Evolutionary conservation across 345 rosid species (phyloP), one percentile per base, ranked within the genome.

Genomic region (Theobroma cacao): DNA sequence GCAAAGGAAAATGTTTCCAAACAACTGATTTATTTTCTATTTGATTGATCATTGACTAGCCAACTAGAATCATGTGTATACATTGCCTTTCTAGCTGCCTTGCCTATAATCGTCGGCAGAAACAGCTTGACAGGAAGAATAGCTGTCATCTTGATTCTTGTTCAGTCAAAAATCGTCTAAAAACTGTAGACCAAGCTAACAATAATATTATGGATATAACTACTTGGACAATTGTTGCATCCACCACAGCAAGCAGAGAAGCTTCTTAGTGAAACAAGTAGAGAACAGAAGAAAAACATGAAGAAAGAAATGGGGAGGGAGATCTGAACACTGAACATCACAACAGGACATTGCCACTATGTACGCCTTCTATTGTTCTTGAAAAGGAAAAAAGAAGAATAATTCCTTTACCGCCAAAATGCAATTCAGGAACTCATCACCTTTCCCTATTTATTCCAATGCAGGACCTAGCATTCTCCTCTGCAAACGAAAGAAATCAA

Each of bases 361-460:
- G 30, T 65, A 41, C 5, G 67, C 59, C 75, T 30, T 80, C 60
- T 68, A 74, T 74, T 74, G 73, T 65, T 77, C 77, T 26, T 36
- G 9, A 43, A 26, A 59, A 53, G 72, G 82, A 41, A 59, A 77
- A 41, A 75, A 33, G 74, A 78, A 76, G 77, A 81, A 81, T 68
- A 22, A 80, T 74, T 81, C 85, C 82, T 78, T 71, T 52, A 78
- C 84, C 33, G 71, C 74, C 74, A 71, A 80, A 72, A 68, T 72
- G 81, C 80, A 78, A 56, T 73, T 74, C 50, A 67, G 79, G 85
- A 86, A 82, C 72, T 81, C 82, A 83, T 83, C 88, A 47, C 58
- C 84, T 80, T 84, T 85, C 79, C 87, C 88, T 78, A 76, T 74
- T 87, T 80, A 83, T 80, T 90, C 71, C 28, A 13, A 80, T 76